Evolutionary conservation across 495 filamentous ascomycete species (phyloP).

Genomic region (Clavariopsis aquatica): DNA sequence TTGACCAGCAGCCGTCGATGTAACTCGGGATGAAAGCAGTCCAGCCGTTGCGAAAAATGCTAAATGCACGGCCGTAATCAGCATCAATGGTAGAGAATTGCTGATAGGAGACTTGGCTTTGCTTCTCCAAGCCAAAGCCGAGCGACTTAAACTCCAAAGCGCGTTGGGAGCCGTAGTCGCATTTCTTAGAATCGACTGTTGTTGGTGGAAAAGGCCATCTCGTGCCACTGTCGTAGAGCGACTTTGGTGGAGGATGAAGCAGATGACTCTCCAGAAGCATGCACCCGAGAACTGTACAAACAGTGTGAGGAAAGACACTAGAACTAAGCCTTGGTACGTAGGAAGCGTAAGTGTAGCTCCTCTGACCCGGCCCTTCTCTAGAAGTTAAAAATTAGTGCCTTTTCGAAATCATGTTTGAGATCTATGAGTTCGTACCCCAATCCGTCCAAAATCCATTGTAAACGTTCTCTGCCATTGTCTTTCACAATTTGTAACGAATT

Average conservation of each 20-base stretch:
- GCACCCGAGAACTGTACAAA: slow-evolving; percentile 30
- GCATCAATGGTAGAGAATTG: slow-evolving; percentile 18
- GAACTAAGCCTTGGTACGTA: slow-evolving; percentile 13
- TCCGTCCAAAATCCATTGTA: slow-evolving; percentile 29
- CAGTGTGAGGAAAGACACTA: slow-evolving; percentile 37
- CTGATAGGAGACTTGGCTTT: slow-evolving; percentile 11
- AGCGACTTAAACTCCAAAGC: slow-evolving; percentile 15
- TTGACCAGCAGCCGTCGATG: slow-evolving; percentile 7
- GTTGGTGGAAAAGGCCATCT: slow-evolving; percentile 35
- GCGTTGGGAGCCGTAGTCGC: slow-evolving; percentile 21
- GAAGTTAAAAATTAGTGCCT: neutral
- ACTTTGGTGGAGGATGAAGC: slow-evolving; percentile 28
- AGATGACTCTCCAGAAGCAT: slow-evolving; percentile 35
- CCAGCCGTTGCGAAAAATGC: slow-evolving; percentile 27
- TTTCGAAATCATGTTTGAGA: too few relatives aligned
- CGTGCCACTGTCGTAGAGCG: slow-evolving; percentile 21
- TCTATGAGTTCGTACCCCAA: slow-evolving; percentile 33
- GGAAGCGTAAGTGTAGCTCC: slow-evolving; percentile 30
- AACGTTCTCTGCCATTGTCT: slow-evolving; percentile 5
- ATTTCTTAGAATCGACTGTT: slow-evolving; percentile 35
- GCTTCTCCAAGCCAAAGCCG: slow-evolving; percentile 18
- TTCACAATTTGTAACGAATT: neutral
- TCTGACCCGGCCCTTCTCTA: slow-evolving; percentile 9
- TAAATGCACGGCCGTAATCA: slow-evolving; percentile 22
- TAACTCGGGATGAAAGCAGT: slow-evolving; percentile 29